A percentile compares a stretch with the other conserved stretches of the same genome.
Evolutionary conservation across 805 yeast genomes (phyloP).

Genomic region (Suhomyces faveliae): DNA sequence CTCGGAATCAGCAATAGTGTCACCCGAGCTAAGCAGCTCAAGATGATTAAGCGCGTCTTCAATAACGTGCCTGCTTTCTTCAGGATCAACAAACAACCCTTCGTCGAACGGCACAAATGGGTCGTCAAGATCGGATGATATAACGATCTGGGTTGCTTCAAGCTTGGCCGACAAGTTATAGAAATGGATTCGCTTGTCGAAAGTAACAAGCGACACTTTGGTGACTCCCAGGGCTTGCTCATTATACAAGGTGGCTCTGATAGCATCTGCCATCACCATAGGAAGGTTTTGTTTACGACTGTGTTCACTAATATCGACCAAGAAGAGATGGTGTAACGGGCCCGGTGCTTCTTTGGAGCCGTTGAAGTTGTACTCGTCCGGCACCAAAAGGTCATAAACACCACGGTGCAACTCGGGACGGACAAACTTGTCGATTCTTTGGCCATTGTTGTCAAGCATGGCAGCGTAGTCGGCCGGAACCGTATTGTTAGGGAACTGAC

Average conservation of each 20-base stretch:
- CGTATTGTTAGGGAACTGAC: constrained; percentile 66
- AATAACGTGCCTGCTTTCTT: constrained; percentile 59
- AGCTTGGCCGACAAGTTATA: constrained; percentile 61
- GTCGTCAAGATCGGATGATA: constrained; percentile 69
- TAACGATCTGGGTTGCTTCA: constrained; percentile 55
- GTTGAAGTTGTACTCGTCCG: constrained; percentile 61
- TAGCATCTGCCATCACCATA: constrained; percentile 64
- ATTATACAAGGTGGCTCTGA: constrained; percentile 54
- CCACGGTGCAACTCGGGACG: constrained; percentile 82
- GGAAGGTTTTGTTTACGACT: constrained; percentile 61
- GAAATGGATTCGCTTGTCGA: constrained; percentile 69
- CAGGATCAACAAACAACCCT: constrained; percentile 81
- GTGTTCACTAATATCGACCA: constrained; percentile 65
- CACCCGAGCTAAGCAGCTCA: constrained; percentile 43
- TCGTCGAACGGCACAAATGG: constrained; percentile 77
- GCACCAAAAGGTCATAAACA: constrained; percentile 81
- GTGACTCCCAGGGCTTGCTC: constrained; percentile 7
- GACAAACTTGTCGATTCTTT: constrained; percentile 58
- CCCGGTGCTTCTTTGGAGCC: constrained; percentile 27
- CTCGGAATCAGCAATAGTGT: constrained; percentile 48
- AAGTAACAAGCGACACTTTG: constrained; percentile 61
- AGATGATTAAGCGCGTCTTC: constrained; percentile 65
- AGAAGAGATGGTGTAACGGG: constrained; percentile 67
- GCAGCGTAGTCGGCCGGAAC: constrained; percentile 67
- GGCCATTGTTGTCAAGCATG: constrained; percentile 58